These are phyloP conservation scores for Solanum phureja DNA, from an alignment of 257 asterid species.

Conservation along the genomic window DNA sequence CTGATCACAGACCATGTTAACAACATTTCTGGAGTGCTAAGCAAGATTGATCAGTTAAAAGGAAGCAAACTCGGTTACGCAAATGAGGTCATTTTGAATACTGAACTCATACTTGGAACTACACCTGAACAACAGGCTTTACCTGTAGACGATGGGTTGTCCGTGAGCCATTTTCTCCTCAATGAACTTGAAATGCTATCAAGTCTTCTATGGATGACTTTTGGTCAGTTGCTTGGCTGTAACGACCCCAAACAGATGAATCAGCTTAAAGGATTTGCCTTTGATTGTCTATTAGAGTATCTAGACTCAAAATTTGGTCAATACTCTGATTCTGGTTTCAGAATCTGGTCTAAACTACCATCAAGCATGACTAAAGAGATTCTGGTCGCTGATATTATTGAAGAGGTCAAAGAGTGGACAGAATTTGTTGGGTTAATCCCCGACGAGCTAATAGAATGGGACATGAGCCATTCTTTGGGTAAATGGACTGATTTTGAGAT, in stretches of 20 bases:
- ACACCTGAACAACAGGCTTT: conserved; percentile 16
- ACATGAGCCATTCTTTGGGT: conserved; percentile 50
- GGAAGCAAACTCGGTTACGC: conserved; percentile 48
- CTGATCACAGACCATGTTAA: conserved; percentile 21
- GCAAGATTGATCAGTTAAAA: conserved; percentile 32
- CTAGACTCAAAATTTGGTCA: conserved; percentile 34
- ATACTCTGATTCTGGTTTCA: conserved; percentile 30
- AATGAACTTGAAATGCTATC: conserved; percentile 68
- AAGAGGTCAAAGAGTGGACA: conserved; percentile 56
- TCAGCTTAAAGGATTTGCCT: conserved; percentile 35
- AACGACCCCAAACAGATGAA: conserved; percentile 32
- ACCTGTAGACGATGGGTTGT: conserved; percentile 26
- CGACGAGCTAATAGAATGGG: conserved; percentile 16
- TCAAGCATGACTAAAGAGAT: conserved; percentile 33
- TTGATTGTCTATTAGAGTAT: conserved; percentile 64
- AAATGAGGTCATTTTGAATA: conserved; percentile 48
- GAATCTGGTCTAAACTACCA: conserved; percentile 35
- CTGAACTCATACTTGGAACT: conserved; percentile 47
- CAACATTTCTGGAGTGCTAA: conserved; percentile 45
- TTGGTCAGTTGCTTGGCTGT: conserved; percentile 34
- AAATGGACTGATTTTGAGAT: conserved; percentile 59
- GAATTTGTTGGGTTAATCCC: conserved; percentile 30
- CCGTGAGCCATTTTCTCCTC: conserved; percentile 42
- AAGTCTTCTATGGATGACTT: conserved; percentile 54
- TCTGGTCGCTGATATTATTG: conserved; percentile 46